A percentile compares a stretch with the other conserved stretches of the same genome.
Evolutionary conservation across 1,284 basidiomycete genomes (phyloP).

Genomic region (Hymenochaete sp.): DNA sequence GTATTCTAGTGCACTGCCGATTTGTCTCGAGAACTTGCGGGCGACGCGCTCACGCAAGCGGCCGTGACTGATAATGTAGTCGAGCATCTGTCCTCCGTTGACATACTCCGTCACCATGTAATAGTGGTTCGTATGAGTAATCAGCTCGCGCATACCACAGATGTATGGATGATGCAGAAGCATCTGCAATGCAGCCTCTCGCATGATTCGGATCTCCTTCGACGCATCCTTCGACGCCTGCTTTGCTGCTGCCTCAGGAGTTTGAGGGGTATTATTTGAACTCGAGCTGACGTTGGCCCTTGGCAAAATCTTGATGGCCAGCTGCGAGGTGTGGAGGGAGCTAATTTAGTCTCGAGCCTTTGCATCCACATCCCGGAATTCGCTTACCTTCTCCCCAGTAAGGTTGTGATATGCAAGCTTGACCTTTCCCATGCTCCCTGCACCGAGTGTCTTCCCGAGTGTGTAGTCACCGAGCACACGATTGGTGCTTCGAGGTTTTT

Average conservation of each 20-base stretch:
- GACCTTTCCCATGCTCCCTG: constrained; percentile 99
- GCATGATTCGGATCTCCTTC: constrained; percentile 92
- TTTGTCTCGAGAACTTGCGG: constrained; percentile 94
- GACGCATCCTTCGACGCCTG: constrained; percentile 86
- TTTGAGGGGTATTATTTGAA: constrained; percentile 37
- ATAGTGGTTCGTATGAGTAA: constrained; percentile 91
- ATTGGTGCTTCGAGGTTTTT: constrained; percentile 27
- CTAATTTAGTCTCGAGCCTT: background rate
- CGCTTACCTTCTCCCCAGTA: constrained; percentile 85
- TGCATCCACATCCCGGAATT: background rate
- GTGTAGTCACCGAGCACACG: constrained; percentile 88
- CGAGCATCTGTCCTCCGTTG: constrained; percentile 98
- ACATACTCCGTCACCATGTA: constrained; percentile 99
- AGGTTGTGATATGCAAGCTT: constrained; percentile 89
- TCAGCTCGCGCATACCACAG: constrained; percentile 99
- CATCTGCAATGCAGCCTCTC: constrained; percentile 90
- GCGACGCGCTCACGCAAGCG: constrained; percentile 90
- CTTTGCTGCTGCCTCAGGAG: constrained; percentile 60
- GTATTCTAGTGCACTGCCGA: constrained; percentile 92
- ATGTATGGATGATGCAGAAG: constrained; percentile 97
- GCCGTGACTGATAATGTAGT: constrained; percentile 99
- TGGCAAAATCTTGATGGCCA: constrained; percentile 97
- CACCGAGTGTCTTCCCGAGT: constrained; percentile 93
- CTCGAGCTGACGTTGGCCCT: constrained; percentile 47
- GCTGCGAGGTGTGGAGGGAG: constrained; percentile 35